phyloP scores from a whole-genome alignment of 2,329 filamentous ascomycete species.

The Botryotinia calthae region DNA sequence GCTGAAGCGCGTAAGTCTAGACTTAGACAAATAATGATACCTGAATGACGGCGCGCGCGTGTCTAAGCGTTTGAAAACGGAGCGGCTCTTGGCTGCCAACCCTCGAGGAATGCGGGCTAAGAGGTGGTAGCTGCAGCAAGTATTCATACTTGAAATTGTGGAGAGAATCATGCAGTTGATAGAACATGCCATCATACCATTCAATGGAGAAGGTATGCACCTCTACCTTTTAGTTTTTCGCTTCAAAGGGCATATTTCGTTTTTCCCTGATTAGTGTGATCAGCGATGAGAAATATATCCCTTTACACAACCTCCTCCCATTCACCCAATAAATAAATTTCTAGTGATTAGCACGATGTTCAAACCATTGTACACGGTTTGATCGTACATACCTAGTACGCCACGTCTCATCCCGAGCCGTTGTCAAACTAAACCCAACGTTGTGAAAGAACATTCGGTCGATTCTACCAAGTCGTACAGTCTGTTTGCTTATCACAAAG shows the following conservation, averaged over 20 bases:
- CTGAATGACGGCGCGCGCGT: constrained; percentile 8
- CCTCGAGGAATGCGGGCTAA: constrained; percentile 11
- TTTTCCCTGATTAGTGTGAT: background rate
- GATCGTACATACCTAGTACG: constrained; percentile 13
- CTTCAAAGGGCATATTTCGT: background rate
- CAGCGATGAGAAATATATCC: background rate
- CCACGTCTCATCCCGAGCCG: constrained; percentile 16
- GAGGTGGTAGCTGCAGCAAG: constrained; percentile 1
- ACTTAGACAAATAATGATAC: background rate
- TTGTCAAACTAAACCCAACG: constrained; percentile 15
- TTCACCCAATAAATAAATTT: background rate
- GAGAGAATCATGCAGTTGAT: constrained; percentile 16
- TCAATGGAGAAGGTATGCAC: constrained; percentile 9
- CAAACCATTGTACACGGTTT: constrained; percentile 17
- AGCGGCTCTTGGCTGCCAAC: constrained; percentile 15
- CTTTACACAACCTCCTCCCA: background rate
- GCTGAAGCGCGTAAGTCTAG: constrained; percentile 10
- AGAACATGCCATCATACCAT: constrained; percentile 3
- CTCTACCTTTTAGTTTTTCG: constrained; percentile 5
- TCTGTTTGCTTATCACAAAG: constrained; percentile 29
- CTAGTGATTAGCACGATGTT: background rate
- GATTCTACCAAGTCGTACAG: constrained; percentile 29
- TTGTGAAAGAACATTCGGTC: constrained; percentile 22
- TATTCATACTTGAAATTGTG: constrained; percentile 6
- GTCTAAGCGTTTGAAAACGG: constrained; percentile 12